Percentiles rank a stretch among this genome's conserved stretches.
Evolutionary conservation across 2,329 filamentous ascomycete genomes (phyloP).

Genomic region (Trichoderma koningiopsis): DNA sequence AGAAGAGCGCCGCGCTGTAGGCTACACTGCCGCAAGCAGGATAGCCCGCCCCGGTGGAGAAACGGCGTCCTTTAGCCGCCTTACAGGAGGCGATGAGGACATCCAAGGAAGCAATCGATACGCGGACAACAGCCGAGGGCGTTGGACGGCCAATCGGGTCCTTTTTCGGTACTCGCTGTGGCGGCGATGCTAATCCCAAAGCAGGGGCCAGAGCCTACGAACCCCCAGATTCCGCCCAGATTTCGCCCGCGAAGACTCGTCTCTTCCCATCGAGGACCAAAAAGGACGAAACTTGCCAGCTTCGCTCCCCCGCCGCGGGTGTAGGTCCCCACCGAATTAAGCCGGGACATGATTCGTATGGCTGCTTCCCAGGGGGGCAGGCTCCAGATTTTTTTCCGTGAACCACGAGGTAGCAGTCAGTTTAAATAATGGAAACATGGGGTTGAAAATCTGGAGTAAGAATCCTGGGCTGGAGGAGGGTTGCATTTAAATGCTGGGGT

Average conservation of each 20-base stretch:
- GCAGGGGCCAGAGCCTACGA: constrained; percentile 27
- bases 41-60: not conserved
- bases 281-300: not conserved
- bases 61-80: constrained; percentile 4
- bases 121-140: constrained; percentile 15
- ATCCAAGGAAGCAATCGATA: not conserved
- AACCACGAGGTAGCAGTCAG: constrained; percentile 16
- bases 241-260: not conserved
- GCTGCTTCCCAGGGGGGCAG: not conserved
- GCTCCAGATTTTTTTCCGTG: constrained; percentile 12
- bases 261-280: not conserved
- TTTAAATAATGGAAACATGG: constrained; percentile 26
- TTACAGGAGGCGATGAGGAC: not conserved
- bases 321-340: constrained; percentile 8
- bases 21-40: constrained; percentile 2
- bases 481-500: constrained; percentile 23
- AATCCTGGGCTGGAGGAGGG: constrained; percentile 10
- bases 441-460: constrained; percentile 25
- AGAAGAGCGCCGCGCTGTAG: not conserved
- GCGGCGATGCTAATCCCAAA: constrained; percentile 16
- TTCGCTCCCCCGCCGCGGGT: not conserved
- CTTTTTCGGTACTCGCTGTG: not conserved
- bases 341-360: constrained; percentile 21
- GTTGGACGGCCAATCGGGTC: constrained; percentile 11
- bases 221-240: constrained; percentile 4